A percentile compares a stretch with the other conserved stretches of the same genome.
Conservation (phyloP, 352 stramenopile species). For the Globisporangium cederbergense region DNA sequence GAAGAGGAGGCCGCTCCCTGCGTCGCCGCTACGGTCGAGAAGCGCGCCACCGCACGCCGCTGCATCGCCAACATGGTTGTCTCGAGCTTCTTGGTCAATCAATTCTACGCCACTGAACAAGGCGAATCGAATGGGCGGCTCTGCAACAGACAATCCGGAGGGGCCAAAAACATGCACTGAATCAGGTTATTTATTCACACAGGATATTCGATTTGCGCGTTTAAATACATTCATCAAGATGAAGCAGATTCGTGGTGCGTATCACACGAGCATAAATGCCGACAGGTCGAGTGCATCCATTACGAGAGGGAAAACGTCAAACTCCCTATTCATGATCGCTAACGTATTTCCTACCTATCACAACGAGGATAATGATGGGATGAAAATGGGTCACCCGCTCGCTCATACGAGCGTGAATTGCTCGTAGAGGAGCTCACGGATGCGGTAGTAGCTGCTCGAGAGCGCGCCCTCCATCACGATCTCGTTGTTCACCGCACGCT, state of each 20-base stretch:
- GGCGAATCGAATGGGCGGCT: constrained; percentile 12
- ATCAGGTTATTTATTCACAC: neutral
- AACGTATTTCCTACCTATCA: neutral
- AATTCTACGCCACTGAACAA: constrained; percentile 20
- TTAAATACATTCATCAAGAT: neutral
- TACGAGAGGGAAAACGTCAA: constrained; percentile 2
- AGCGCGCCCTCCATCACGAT: constrained; percentile 84
- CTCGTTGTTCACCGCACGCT: constrained; percentile 84
- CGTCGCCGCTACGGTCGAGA: constrained; percentile 43
- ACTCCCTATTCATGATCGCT: neutral
- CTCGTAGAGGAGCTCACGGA: constrained; percentile 82
- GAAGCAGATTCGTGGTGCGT: neutral
- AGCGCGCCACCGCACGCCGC: constrained; percentile 37
- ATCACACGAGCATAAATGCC: neutral
- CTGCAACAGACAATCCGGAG: constrained; percentile 1
- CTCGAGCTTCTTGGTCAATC: constrained; percentile 8
- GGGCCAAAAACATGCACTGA: neutral
- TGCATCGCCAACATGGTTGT: constrained; percentile 48
- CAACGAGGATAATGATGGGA: neutral
- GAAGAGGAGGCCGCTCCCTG: neutral
- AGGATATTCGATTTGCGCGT: neutral
- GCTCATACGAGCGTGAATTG: constrained; percentile 83
- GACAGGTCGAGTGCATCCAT: constrained; percentile 3
- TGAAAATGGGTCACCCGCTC: no score
- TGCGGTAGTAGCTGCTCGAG: constrained; percentile 85